Conservation (phyloP, 345 rosid species). For the Lenwebbia sp. region DNA sequence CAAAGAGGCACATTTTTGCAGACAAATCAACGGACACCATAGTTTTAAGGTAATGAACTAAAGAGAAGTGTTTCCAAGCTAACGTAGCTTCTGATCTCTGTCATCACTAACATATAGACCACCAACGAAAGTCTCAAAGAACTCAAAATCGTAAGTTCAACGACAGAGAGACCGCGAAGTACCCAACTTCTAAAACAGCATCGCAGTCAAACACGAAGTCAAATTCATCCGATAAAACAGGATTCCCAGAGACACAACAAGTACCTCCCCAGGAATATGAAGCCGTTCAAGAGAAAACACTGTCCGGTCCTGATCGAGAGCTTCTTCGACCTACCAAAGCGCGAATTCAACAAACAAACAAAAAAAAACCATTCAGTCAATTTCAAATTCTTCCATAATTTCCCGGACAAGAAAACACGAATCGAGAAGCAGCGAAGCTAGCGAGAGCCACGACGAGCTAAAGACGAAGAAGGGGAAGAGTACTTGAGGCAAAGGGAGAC, state of each 20-base stretch:
- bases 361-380: neutral
- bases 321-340: slow-evolving; percentile 46
- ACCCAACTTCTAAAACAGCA: neutral
- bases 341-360: neutral
- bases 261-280: slow-evolving; percentile 90
- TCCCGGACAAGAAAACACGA: too few species aligned
- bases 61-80: neutral
- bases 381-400: neutral
- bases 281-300: slow-evolving; percentile 88
- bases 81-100: neutral
- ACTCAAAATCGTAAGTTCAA: neutral
- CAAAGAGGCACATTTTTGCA: neutral
- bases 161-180: neutral
- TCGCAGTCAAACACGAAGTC: neutral
- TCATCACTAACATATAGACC: neutral
- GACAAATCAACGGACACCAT: neutral
- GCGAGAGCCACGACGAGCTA: neutral
- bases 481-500: slow-evolving; percentile 62
- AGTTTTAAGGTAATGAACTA: neutral
- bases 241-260: neutral
- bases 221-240: neutral
- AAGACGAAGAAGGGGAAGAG: neutral
- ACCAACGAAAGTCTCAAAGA: neutral
- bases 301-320: slow-evolving; percentile 78
- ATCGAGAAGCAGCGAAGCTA: neutral